A percentile compares a stretch with the other conserved stretches of the same genome.
phyloP scores from a whole-genome alignment of 768 basidiomycete genomes.

The Phylloporus scabripes region DNA sequence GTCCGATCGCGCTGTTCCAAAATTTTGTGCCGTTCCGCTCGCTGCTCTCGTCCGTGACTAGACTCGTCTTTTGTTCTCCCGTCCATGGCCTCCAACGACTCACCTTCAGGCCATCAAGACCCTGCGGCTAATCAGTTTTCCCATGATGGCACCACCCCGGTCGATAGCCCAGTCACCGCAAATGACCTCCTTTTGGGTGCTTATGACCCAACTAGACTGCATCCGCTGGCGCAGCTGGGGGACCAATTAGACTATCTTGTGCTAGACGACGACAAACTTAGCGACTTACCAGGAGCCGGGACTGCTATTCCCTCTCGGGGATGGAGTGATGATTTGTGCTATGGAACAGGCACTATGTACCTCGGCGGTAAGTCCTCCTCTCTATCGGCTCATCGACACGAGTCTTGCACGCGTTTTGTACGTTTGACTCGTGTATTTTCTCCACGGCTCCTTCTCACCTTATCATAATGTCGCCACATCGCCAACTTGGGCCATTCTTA shows the following conservation, averaged over 20 bases:
- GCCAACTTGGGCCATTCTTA: constrained; percentile 63
- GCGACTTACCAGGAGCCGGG: constrained; percentile 79
- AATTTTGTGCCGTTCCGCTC: constrained; percentile 22
- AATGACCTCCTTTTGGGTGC: constrained; percentile 81
- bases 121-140: constrained; percentile 44
- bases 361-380: constrained; percentile 78
- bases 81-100: constrained; percentile 28
- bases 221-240: constrained; percentile 88
- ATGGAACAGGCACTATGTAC: constrained; percentile 99
- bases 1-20: constrained; percentile 24
- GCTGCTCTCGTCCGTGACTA: constrained; percentile 18
- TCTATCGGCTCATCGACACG: constrained; percentile 49
- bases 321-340: constrained; percentile 99
- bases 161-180: constrained; percentile 67
- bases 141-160: constrained; percentile 33
- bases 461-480: constrained; percentile 54
- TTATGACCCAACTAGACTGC: constrained; percentile 89
- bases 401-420: constrained; percentile 42
- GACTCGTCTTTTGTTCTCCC: constrained; percentile 1
- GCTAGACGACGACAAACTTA: constrained; percentile 95
- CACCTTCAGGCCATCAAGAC: constrained; percentile 39
- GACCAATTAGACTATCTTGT: constrained; percentile 94
- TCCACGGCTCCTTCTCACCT: constrained; percentile 53
- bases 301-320: constrained; percentile 93
- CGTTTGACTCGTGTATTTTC: constrained; percentile 46